Evolutionary conservation across 73 alveolate genomes (phyloP), one percentile per base, ranked within the genome.

Genomic region (Diophrys sp.): DNA sequence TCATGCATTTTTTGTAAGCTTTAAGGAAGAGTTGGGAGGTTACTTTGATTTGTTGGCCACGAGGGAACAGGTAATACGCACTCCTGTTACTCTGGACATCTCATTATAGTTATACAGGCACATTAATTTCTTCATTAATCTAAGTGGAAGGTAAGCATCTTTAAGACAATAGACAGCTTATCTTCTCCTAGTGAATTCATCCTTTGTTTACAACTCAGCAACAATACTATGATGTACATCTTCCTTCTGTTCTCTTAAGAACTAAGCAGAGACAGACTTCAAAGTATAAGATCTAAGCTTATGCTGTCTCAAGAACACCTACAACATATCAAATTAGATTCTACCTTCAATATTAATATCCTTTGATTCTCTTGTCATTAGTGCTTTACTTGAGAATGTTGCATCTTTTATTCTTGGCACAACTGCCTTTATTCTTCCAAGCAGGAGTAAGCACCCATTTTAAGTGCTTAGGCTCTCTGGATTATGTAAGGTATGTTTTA

Each of bases 31-130:
- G 85, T 56, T 94, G 96, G 2, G 98, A 87, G 23, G 98, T 95
- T 30, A 97, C 99, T 74, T 97, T 97, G 30, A 97, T 97, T 88
- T 96, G 94, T 87, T 97, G 96, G 30, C 99, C 99, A 70, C 99
- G 77, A 74, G 97, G 96, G 67, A 98, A 91, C 62, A 98, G 89
- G 88, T 87, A 98, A 98, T 75, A 24, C 99, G 99, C 0, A 97
- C 98, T n/a, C 95, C 92, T 31, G 94, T 84, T 0, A 92, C 97
- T 77, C 97, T 80, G 30, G 90, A 54, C 94, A 95, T 93, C 85
- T 95, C 99, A 31, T 92, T 86, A 73, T 89, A 90, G 84, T 95
- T 94, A 89, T 82, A 93, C 73, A 95, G 78, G 71, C 96, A 91
- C 74, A 90, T 84, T 75, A 95, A 90, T 72, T 90, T 90, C 87